Evolutionary conservation across 2,329 filamentous ascomycete genomes (phyloP), one percentile per base, ranked within the genome.

Genomic region (Ciborinia camelliae): DNA sequence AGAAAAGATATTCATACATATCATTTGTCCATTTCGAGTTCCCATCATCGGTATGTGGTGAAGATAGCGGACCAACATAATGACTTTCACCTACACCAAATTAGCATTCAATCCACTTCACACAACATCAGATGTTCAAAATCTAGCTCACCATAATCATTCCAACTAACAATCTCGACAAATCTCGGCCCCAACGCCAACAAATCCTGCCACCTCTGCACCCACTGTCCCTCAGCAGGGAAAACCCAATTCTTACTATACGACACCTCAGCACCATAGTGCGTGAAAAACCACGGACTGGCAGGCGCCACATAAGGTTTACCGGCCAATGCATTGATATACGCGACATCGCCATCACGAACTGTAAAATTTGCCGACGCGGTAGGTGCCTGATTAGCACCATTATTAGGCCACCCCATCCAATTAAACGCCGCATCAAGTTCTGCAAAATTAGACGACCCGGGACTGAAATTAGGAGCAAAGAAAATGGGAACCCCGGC

Each of bases 401-500:
- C 62, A 47, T 64, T 60, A 26, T 64, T 64, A 6, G 62, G 62
- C 62, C 62, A 64, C 1, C 26, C 62, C 47, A 64, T 45, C 54
- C 62, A 60, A 45, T 64, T 64, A 15, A 64, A 63, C 26, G 66
- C 55, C 2, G 52, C 55, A 39, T 55, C 65, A 2, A 66, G 20
- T 47, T 58, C 60, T 15, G 15, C 5, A 23, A 52, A 63, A 37
- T 23, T 60, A 35, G 32, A 14, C 3, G 30, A 35, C 1, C 32
- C 30, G 1, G 62, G 62, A 18, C 26, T 41, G n/a, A 51, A 64
- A 9, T 64, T 64, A 5, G 62, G 62, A 0, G 62, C 62, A 32
- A 59, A 64, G 65, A 53, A 71, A 37, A 62, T 70, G 65, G 15
- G 68, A 55, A 32, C 65, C 60, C 63, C 60, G 60, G 71, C 71